Conservation (phyloP, 768 basidiomycete genomes). For the Lentinula sp. region DNA sequence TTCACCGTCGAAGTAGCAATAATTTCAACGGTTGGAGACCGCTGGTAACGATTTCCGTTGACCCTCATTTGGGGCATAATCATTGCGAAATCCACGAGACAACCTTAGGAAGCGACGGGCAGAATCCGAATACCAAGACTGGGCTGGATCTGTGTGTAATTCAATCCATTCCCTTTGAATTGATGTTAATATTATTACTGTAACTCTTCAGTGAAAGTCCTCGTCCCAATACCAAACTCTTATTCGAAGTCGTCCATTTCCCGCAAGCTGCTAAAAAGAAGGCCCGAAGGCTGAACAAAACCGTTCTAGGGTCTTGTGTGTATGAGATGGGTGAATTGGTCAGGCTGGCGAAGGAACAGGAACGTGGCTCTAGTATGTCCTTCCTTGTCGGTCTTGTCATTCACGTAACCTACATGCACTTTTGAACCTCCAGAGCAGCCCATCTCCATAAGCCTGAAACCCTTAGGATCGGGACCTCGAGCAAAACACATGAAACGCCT, state of each 20-base stretch:
- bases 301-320: background rate
- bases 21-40: constrained; percentile 45
- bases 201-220: constrained; percentile 33
- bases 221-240: constrained; percentile 34
- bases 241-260: constrained; percentile 48
- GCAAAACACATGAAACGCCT: background rate
- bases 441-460: background rate
- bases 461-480: background rate
- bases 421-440: background rate
- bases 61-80: constrained; percentile 38
- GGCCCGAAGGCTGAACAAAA: constrained; percentile 33
- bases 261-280: constrained; percentile 53
- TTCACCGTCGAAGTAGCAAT: background rate
- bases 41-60: constrained; percentile 52
- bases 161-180: background rate
- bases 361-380: background rate
- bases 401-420: background rate
- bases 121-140: constrained; percentile 60
- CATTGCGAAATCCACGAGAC: constrained; percentile 29
- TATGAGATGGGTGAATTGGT: constrained; percentile 2
- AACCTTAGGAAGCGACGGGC: constrained; percentile 60
- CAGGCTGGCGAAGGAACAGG: background rate
- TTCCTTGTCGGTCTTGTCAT: background rate
- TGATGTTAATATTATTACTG: background rate
- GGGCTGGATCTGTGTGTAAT: constrained; percentile 47